Conservation (phyloP, 2,329 filamentous ascomycete species). For the Coniochaeta sp. region DNA sequence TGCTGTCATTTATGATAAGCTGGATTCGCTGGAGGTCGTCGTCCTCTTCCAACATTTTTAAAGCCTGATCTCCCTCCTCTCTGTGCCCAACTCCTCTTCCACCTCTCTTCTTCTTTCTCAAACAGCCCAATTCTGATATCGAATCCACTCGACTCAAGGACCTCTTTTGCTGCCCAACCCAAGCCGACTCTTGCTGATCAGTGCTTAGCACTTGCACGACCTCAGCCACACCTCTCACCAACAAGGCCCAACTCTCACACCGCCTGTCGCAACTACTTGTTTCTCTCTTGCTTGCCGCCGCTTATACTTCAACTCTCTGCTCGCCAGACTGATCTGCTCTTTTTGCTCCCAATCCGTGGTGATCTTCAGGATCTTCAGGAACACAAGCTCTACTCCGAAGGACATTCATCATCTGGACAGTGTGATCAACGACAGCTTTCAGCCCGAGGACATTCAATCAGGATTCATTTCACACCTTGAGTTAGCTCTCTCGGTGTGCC, state of each 20-base stretch:
- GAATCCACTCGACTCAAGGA: constrained; percentile 14
- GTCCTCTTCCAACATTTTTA: constrained; percentile 26
- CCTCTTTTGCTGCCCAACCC: constrained; percentile 31
- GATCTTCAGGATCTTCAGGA: constrained; percentile 4
- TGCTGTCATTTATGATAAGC: constrained; percentile 1
- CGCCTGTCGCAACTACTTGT: constrained; percentile 3
- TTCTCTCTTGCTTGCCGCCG: constrained; percentile 3
- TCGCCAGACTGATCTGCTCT: not conserved
- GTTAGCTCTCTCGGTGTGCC: not conserved
- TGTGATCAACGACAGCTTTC: not conserved
- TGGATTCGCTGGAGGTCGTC: not conserved
- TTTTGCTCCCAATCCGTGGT: not conserved
- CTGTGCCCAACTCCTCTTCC: constrained; percentile 28
- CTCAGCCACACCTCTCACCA: not conserved
- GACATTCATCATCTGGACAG: not conserved
- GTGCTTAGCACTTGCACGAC: not conserved
- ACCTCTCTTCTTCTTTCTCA: constrained; percentile 19
- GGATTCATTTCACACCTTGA: not conserved
- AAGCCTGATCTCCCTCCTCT: constrained; percentile 41
- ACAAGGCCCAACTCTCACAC: not conserved
- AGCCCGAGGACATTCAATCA: not conserved
- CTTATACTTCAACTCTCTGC: not conserved
- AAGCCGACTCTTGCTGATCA: not conserved
- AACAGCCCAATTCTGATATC: constrained; percentile 26
- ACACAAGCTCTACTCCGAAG: constrained; percentile 1